phyloP scores from a whole-genome alignment of 1,284 basidiomycete species.

The Sutorius eximius region DNA sequence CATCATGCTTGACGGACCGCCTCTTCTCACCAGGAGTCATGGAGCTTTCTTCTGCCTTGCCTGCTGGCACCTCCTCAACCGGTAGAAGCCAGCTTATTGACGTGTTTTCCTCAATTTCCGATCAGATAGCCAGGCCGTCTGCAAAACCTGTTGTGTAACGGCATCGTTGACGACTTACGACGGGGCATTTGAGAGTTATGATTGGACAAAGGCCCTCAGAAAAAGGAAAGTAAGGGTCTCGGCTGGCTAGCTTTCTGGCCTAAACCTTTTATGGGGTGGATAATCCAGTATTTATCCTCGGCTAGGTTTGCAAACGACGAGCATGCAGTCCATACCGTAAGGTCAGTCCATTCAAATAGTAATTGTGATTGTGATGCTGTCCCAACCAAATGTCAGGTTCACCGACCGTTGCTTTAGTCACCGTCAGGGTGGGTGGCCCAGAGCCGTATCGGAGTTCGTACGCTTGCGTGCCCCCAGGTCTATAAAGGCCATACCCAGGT shows the following conservation, averaged over 20 bases:
- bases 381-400: background rate
- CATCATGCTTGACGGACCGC: background rate
- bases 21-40: background rate
- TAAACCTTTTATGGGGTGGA: no score
- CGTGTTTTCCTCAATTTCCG: constrained; percentile 3
- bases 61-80: background rate
- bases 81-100: background rate
- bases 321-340: background rate
- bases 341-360: constrained; percentile 5
- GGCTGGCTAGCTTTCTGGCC: no score
- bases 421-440: constrained; percentile 1
- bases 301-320: no score
- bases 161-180: no score
- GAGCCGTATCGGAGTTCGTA: background rate
- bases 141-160: no score
- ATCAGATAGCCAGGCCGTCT: background rate
- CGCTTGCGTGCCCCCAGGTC: background rate
- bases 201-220: no score
- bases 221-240: no score
- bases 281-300: no score
- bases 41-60: constrained; percentile 7
- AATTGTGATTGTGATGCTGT: constrained; percentile 1
- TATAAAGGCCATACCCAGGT: constrained; percentile 18
- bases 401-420: background rate
- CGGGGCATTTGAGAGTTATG: no score